These are phyloP conservation scores for Amesomyces nigricolor DNA, from an alignment of 2,329 filamentous ascomycete genomes.

Conservation along the genomic window DNA sequence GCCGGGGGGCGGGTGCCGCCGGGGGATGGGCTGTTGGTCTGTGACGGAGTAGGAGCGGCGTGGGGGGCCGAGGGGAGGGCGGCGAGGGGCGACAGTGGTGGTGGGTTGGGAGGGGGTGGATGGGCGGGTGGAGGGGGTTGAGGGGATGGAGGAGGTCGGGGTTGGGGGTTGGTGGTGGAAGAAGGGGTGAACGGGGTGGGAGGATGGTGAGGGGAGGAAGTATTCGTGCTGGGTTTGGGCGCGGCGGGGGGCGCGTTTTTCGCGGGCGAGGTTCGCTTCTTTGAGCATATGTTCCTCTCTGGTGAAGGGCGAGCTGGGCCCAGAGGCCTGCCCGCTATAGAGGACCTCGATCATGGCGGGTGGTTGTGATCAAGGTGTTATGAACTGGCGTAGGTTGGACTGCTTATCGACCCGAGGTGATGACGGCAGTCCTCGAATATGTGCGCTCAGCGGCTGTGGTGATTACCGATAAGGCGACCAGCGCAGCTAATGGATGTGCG, in stretches of 20 bases:
- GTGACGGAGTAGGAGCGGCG: constrained; percentile 57
- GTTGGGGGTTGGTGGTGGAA: constrained; percentile 17
- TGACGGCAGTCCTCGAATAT: background rate
- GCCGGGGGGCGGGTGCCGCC: constrained; percentile 42
- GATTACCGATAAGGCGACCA: background rate
- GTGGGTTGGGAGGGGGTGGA: background rate
- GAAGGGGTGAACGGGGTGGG: constrained; percentile 17
- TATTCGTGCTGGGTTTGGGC: constrained; percentile 45
- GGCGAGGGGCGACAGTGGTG: constrained; percentile 4
- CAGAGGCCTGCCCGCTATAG: constrained; percentile 22
- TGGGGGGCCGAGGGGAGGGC: constrained; percentile 39
- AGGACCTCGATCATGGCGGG: constrained; percentile 33
- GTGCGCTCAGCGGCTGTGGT: too few species aligned
- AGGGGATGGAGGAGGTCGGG: background rate
- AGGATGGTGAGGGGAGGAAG: constrained; percentile 28
- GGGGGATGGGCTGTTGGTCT: constrained; percentile 51
- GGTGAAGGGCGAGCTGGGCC: constrained; percentile 28
- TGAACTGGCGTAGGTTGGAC: background rate
- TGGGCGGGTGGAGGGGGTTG: background rate
- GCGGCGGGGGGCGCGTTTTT: constrained; percentile 38
- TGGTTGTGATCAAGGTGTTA: background rate
- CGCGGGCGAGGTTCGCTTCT: constrained; percentile 34
- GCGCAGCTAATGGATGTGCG: background rate
- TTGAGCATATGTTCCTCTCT: constrained; percentile 39
- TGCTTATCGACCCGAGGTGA: background rate